phyloP scores from a whole-genome alignment of 371 early-diverging fungal genomes.

The Rhizomucor miehei region DNA sequence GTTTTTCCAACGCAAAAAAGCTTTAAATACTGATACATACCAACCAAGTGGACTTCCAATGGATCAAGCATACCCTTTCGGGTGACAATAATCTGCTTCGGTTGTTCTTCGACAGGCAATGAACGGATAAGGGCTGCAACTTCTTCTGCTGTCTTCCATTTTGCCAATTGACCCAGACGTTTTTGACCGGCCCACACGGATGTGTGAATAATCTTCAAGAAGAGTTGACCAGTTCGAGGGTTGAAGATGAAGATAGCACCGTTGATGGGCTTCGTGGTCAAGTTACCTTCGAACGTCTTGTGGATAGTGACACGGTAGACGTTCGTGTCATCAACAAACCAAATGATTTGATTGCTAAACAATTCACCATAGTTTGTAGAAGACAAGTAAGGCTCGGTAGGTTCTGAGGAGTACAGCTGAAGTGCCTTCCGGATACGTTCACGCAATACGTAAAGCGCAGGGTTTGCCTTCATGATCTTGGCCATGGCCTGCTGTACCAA shows the following conservation, averaged over 20 bases:
- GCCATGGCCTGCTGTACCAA: constrained; percentile 95
- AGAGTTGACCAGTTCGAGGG: constrained; percentile 97
- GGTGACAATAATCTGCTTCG: constrained; percentile 97
- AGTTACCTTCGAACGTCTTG: constrained; percentile 98
- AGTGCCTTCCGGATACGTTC: constrained; percentile 99
- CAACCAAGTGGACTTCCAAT: constrained; percentile 86
- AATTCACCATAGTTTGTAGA: constrained; percentile 96
- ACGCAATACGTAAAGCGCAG: constrained; percentile 95
- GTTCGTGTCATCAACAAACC: constrained; percentile 99
- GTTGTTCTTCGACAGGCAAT: constrained; percentile 97
- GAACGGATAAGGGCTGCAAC: constrained; percentile 98
- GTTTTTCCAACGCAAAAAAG: background rate
- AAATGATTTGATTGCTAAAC: constrained; percentile 97
- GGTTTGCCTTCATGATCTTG: constrained; percentile 98
- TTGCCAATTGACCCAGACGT: constrained; percentile 96
- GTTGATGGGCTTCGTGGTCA: constrained; percentile 98
- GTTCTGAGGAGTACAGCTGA: constrained; percentile 97
- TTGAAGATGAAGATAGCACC: constrained; percentile 99
- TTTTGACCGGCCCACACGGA: constrained; percentile 99
- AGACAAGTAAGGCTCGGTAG: constrained; percentile 97
- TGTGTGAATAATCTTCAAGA: constrained; percentile 98
- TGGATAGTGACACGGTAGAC: constrained; percentile 99
- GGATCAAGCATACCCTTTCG: constrained; percentile 99
- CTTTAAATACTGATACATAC: constrained; percentile 7
- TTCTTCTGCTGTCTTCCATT: constrained; percentile 99